Conservation (phyloP, 2,329 filamentous ascomycete genomes). For the Fusarium nelsonii region DNA sequence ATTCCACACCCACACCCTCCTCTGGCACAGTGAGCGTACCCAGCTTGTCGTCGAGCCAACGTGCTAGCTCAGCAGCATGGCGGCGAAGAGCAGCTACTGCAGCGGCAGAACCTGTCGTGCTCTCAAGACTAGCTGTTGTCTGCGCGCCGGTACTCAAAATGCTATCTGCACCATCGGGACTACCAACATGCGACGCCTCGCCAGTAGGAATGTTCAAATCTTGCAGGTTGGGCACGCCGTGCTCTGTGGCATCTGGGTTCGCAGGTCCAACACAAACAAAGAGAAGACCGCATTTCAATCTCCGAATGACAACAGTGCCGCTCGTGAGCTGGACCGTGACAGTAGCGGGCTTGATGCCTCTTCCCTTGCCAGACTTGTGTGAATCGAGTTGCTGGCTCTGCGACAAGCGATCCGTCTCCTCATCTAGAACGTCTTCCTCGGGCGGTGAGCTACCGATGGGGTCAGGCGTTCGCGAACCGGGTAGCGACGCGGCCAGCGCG, state of each 20-base stretch:
- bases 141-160: constrained; percentile 60
- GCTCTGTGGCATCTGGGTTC: constrained; percentile 46
- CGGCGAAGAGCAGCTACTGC: constrained; percentile 65
- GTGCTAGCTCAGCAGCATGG: constrained; percentile 69
- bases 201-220: constrained; percentile 46
- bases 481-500: constrained; percentile 58
- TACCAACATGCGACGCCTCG: constrained; percentile 53
- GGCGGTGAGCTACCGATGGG: constrained; percentile 45
- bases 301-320: constrained; percentile 69
- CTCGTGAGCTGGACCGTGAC: constrained; percentile 71
- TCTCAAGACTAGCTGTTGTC: constrained; percentile 58
- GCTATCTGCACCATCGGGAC: constrained; percentile 61
- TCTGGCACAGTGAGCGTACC: constrained; percentile 65
- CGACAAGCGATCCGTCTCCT: constrained; percentile 44
- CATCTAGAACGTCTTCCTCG: constrained; percentile 45
- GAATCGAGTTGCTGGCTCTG: constrained; percentile 45
- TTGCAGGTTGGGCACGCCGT: constrained; percentile 33
- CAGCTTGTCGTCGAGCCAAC: constrained; percentile 71
- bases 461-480: constrained; percentile 51
- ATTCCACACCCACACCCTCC: constrained; percentile 60
- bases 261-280: constrained; percentile 71
- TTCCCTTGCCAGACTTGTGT: constrained; percentile 27
- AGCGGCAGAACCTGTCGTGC: constrained; percentile 57
- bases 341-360: constrained; percentile 54
- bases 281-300: constrained; percentile 69